Evolutionary conservation across 306 rosid species (phyloP), one percentile per base, ranked within the genome.

Genomic region (Rubus idaeus): DNA sequence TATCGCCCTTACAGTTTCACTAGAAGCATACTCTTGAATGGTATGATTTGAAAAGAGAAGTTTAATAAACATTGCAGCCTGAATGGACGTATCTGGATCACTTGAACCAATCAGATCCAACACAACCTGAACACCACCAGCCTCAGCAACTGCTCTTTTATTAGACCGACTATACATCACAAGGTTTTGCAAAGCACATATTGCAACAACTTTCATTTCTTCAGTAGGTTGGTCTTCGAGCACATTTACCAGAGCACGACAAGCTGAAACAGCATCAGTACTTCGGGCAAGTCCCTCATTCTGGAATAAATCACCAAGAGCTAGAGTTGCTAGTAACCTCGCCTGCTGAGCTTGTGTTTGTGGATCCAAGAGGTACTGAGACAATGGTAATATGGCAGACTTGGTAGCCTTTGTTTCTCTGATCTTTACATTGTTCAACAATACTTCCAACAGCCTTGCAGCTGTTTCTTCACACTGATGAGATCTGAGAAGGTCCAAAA

Each of bases 221-320:
- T 96, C 98, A 20, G 99, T 96, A 20, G 99, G 99, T 78, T 96
- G 98, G 37, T 96, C 99, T 83, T 96, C 99, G 71, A 96, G 99
- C 80, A 96, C 99, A 76, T 93, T 96, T 74, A 92, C 99, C 78
- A 96, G 84, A 70, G 99, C 99, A 76, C 98, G 98, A 64, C 99
- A 92, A 70, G 99, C 99, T 73, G 98, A 89, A 83, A 96, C 99
- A 60, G 99, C 97, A 70, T 96, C 98, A 61, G 94, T 35, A 68
- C 96, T 85, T 84, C 98, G 95, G 81, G 99, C 94, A 86, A 96
- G 98, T 79, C 83, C 84, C 86, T 96, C 98, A 75, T 93, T 92
- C 89, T 96, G 99, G 78, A 92, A 96, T 50, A 96, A 84, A 87
- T 93, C 99, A 62, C 99, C 99, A 44, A 96, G 97, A 69, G 99